phyloP scores from a whole-genome alignment of 345 rosid species.

The Limnanthes douglasii region DNA sequence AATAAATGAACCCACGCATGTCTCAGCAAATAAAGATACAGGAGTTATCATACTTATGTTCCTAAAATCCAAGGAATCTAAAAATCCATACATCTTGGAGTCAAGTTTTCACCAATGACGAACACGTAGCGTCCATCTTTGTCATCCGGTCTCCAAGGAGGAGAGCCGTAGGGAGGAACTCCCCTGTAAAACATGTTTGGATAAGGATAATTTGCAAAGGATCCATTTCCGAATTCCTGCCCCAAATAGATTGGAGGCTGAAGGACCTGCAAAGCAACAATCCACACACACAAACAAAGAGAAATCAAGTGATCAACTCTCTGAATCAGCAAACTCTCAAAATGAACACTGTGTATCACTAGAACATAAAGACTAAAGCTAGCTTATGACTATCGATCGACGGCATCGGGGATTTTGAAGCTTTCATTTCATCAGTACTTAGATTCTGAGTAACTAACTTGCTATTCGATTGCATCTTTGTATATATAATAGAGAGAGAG shows the following conservation, averaged over 20 bases:
- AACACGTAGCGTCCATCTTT: slow-evolving; percentile 72
- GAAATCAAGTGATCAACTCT: no score
- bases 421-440: no score
- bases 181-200: slow-evolving; percentile 31
- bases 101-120: slow-evolving; percentile 48
- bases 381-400: no score
- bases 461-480: no score
- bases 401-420: no score
- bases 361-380: no score
- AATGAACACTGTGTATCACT: no score
- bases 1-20: slow-evolving; percentile 3
- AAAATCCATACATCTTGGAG: slow-evolving; percentile 40
- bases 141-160: slow-evolving; percentile 82
- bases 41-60: no score
- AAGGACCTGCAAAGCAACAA: slow-evolving; percentile 23
- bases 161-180: slow-evolving; percentile 30
- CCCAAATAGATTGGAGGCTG: slow-evolving; percentile 37
- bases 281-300: background rate
- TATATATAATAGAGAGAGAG: slow-evolving; percentile 20
- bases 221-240: slow-evolving; percentile 38
- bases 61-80: slow-evolving; percentile 5
- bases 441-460: no score
- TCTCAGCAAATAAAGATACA: background rate
- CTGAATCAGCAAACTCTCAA: no score
- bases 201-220: slow-evolving; percentile 26